phyloP scores from a whole-genome alignment of 352 stramenopile species.

The Globisporangium yorkense region DNA sequence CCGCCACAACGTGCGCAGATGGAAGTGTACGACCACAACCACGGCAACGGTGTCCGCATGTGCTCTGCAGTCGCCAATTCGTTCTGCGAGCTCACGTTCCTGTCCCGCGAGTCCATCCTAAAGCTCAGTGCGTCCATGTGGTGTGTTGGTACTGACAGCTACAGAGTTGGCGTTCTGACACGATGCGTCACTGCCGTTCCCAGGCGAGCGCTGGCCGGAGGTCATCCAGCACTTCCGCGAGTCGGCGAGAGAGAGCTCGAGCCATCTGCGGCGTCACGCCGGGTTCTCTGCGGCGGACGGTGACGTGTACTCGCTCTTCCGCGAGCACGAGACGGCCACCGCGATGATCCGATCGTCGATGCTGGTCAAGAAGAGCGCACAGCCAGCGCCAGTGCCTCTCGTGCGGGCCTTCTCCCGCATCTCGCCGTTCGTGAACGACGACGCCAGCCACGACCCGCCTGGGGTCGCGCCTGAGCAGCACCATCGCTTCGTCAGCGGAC shows the following conservation, averaged over 20 bases:
- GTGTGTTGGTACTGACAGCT: background rate
- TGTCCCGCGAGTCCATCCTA: constrained; percentile 65
- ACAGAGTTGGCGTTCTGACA: background rate
- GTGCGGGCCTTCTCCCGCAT: constrained; percentile 10
- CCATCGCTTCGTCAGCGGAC: constrained; percentile 8
- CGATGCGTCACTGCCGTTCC: background rate
- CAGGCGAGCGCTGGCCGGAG: constrained; percentile 67
- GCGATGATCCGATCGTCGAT: constrained; percentile 32
- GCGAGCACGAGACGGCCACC: constrained; percentile 18
- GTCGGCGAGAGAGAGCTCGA: constrained; percentile 33
- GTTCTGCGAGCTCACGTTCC: constrained; percentile 76
- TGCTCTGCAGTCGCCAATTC: constrained; percentile 72
- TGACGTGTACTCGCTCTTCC: constrained; percentile 17
- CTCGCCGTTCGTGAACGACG: constrained; percentile 10
- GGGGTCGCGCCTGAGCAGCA: background rate
- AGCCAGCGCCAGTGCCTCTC: background rate
- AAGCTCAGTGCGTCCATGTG: constrained; percentile 52
- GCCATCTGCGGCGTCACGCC: constrained; percentile 31
- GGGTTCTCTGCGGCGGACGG: constrained; percentile 12
- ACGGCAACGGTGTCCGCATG: constrained; percentile 80
- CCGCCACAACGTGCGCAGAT: constrained; percentile 21
- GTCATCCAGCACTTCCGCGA: constrained; percentile 60
- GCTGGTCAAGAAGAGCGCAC: constrained; percentile 15
- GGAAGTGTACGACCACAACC: constrained; percentile 75
- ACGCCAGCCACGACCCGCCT: background rate